Percentiles rank a stretch among this genome's conserved stretches.
Conservation (phyloP, 108 stramenopile species). For the Nannochloropsis salina region DNA sequence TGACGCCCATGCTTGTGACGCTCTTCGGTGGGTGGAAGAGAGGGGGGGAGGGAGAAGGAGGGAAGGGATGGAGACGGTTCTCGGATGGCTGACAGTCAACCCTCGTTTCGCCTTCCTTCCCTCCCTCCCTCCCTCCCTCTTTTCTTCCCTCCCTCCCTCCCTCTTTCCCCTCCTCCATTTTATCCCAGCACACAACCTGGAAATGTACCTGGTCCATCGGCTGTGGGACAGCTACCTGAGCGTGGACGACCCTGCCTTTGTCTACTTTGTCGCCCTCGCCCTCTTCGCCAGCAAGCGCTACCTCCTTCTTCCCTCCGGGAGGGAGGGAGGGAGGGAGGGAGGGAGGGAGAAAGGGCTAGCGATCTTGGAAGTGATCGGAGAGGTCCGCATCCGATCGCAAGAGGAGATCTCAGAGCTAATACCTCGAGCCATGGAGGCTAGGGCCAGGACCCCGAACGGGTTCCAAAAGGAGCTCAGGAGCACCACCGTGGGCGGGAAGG, state of each 20-base stretch:
- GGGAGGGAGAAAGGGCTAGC: background rate
- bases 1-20: constrained; percentile 43
- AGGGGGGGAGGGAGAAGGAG: background rate
- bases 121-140: background rate
- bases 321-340: background rate
- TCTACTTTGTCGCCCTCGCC: constrained; percentile 6
- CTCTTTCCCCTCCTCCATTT: too few species aligned
- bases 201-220: background rate
- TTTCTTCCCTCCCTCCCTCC: too few species aligned
- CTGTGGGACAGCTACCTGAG: constrained; percentile 4
- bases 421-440: background rate
- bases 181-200: background rate
- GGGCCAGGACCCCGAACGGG: background rate
- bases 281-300: background rate
- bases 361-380: background rate
- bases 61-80: background rate
- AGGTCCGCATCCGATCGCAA: background rate
- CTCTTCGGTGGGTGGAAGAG: constrained; percentile 33
- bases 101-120: background rate
- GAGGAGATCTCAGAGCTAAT: background rate
- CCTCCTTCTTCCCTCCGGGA: background rate
- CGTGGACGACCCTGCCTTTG: background rate
- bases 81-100: background rate
- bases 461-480: background rate
- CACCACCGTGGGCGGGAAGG: background rate